Base-by-base conservation (phyloP, 2,329 filamentous ascomycete genomes). In the Penicillium hordei region DNA sequence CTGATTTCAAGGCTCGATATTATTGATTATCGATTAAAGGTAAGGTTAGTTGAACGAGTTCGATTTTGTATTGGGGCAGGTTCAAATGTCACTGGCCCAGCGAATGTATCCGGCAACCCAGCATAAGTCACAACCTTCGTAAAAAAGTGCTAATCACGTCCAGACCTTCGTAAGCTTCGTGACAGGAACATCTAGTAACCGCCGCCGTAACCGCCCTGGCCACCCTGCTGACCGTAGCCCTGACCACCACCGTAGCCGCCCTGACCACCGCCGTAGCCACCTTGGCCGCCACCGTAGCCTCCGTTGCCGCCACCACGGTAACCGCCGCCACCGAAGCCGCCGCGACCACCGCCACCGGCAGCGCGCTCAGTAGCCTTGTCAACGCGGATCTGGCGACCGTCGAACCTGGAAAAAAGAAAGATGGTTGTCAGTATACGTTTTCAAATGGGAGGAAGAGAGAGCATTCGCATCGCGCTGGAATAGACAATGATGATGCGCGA, bases 301-400 rank as follows among this genome's bases (percentile, higher is more conserved):
- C 51, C 43, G 33, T 40, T 19, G 25, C 52, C 52, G 15, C 52
- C 52, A 27, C 52, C 52, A 23, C 52, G 36, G 52, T 38, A 55
- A 40, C 53, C 52, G 8, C 52, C 52, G 21, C 45, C 36, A n/a
- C 36, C 27, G 45, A 45, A 55, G 36, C 53, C 53, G 31, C 53
- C 53, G 39, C 36, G 45, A 40, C 52, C 52, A 55, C 52, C 52
- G 7, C 52, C 54, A 21, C 54, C 54, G 40, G 40, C 10, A 46
- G 40, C 48, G 21, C 55, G 55, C 55, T 57, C 55, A 36, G 55
- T 57, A 57, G 55, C 55, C 48, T 53, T 52, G 55, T 57, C 55
- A 46, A 57, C 55, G 12, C 55, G 55, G 55, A 57, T 57, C n/a
- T 38, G 40, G 10, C 55, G 55, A 46, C 55, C 55, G 13, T 57